Percentiles rank a stretch among this genome's conserved stretches.
Conservation (phyloP, 352 stramenopile species). For the Globisporangium nunn region DNA sequence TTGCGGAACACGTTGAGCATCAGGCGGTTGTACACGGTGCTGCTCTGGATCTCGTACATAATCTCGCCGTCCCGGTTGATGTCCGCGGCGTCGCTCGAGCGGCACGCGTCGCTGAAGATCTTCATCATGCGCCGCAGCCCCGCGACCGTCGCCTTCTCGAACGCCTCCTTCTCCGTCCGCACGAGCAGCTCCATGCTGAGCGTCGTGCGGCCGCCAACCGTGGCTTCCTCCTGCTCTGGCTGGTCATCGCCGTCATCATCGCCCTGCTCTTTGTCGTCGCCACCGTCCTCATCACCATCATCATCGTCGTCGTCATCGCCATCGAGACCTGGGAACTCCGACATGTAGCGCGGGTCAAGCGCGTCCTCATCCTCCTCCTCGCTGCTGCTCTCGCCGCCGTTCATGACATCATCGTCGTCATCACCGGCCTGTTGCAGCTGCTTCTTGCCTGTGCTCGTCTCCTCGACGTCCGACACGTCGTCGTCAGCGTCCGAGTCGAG, state of each 20-base stretch:
- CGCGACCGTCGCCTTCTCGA: constrained; percentile 83
- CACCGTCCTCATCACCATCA: constrained; percentile 23
- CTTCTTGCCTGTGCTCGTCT: constrained; percentile 9
- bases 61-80: constrained; percentile 65
- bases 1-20: constrained; percentile 92
- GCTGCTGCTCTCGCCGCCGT: constrained; percentile 52
- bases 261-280: constrained; percentile 18
- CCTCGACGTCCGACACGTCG: constrained; percentile 17
- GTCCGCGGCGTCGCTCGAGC: constrained; percentile 85
- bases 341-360: constrained; percentile 75
- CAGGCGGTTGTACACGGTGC: constrained; percentile 92
- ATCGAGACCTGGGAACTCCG: constrained; percentile 22
- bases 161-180: constrained; percentile 87
- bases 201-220: constrained; percentile 36
- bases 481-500: constrained; percentile 48
- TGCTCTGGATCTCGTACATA: constrained; percentile 90
- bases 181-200: constrained; percentile 73
- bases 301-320: constrained; percentile 30
- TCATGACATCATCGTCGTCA: constrained; percentile 35
- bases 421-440: constrained; percentile 19
- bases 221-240: constrained; percentile 14
- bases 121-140: constrained; percentile 89
- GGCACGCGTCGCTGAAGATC: constrained; percentile 93
- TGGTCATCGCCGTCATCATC: constrained; percentile 1
- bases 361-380: constrained; percentile 81